A percentile compares a stretch with the other conserved stretches of the same genome.
Conservation (phyloP, 495 filamentous ascomycete species). For the Bombardia bombarda region DNA sequence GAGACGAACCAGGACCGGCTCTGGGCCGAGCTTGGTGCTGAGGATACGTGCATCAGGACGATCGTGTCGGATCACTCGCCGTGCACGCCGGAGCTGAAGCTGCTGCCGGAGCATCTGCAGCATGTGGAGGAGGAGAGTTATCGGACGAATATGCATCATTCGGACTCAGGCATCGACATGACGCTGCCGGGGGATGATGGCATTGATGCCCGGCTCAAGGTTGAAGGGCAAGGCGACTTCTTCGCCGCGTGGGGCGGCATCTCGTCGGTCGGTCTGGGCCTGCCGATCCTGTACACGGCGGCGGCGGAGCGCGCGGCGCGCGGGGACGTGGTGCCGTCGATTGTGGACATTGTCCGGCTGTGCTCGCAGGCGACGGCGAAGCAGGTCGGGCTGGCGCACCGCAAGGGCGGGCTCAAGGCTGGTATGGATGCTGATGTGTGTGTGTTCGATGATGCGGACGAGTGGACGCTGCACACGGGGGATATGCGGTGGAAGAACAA, state of each 20-base stretch:
- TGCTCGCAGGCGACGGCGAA: constrained; percentile 82
- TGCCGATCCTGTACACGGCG: constrained; percentile 86
- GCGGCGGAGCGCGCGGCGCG: constrained; percentile 47
- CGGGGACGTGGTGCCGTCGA: constrained; percentile 31
- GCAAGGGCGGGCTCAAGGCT: constrained; percentile 74
- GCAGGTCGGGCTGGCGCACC: constrained; percentile 79
- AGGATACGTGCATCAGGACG: constrained; percentile 78
- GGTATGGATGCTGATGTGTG: constrained; percentile 90
- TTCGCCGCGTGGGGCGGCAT: constrained; percentile 96
- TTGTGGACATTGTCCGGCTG: constrained; percentile 74
- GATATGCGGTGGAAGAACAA: constrained; percentile 94
- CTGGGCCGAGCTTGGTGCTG: constrained; percentile 70
- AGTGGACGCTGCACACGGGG: constrained; percentile 56
- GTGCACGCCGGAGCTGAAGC: constrained; percentile 90
- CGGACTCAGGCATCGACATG: constrained; percentile 41
- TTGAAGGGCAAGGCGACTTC: constrained; percentile 61
- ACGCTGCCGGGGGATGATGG: constrained; percentile 18
- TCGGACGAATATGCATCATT: constrained; percentile 27
- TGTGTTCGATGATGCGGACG: constrained; percentile 79
- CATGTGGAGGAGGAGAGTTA: constrained; percentile 14
- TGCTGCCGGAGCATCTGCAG: constrained; percentile 61
- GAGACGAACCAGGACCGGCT: constrained; percentile 79
- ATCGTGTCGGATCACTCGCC: constrained; percentile 96
- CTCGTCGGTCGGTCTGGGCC: constrained; percentile 83
- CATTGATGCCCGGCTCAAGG: not conserved